Evolutionary conservation across 2,329 filamentous ascomycete species (phyloP), one percentile per base, ranked within the genome.

Genomic region (Alternaria brassicicola): DNA sequence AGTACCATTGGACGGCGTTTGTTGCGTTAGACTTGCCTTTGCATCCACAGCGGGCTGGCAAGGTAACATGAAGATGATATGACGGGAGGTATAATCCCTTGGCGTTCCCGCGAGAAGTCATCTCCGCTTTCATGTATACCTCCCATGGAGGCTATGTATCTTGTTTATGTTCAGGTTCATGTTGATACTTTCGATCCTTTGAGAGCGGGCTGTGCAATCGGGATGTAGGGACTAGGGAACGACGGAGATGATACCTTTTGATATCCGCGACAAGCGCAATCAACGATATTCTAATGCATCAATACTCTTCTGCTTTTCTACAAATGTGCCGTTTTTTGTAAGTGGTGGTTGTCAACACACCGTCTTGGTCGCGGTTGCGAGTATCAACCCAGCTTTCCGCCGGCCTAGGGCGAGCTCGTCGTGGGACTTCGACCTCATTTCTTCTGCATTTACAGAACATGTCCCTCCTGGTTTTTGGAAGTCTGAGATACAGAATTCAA

Each of bases 1-100:
- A 55, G 31, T 49, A 35, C 31, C 33, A 49, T 49, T 49, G 47
- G 33, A 30, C 30, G 43, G 43, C 43, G 43, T 47, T 47, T 47
- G 28, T 47, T 47, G 43, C 43, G 43, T 33, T 47, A 35, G 43
- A 47, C 43, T 47, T 47, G 28, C 31, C 38, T 49, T 49, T 49
- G 47, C 47, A 49, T 49, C 33, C 33, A 38, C 25, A 49, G 47
- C 47, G 47, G 47, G 47, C 23, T 49, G 31, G 25, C 33, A 23
- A 36, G 31, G 31, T 49, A 25, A 35, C 47, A 49, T 35, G 33
- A 28, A 21, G 31, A 49, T 49, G 23, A 49, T 23, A 49, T 38
- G 47, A 49, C 25, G 47, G 33, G 47, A 49, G 31, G 47, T 28
- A 38, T 49, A 49, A 36, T 38, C 23, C 33, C 47, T 49, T 35